phyloP scores from a whole-genome alignment of 2,329 filamentous ascomycete species.

The Capronia epimyces region DNA sequence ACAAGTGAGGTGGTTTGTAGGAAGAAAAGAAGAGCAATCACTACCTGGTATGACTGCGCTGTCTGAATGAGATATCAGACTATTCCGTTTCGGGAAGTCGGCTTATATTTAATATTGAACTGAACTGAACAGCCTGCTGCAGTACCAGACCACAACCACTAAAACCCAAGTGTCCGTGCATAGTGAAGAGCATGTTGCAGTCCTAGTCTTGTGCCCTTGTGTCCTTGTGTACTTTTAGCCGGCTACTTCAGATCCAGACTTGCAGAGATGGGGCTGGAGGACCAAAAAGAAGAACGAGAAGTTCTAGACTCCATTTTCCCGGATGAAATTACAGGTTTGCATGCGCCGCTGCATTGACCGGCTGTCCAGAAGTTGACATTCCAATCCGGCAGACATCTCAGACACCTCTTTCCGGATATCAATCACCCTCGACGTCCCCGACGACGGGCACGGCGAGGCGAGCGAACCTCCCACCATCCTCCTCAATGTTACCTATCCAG shows the following conservation, averaged over 20 bases:
- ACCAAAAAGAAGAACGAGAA: slow-evolving; percentile 92
- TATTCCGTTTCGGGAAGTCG: too few relatives aligned
- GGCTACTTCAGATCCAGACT: neutral
- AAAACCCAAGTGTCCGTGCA: too few relatives aligned
- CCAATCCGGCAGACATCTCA: slow-evolving; percentile 66
- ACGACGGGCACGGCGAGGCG: slow-evolving; percentile 56
- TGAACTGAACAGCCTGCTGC: too few relatives aligned
- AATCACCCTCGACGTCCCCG: slow-evolving; percentile 72
- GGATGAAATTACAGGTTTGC: slow-evolving; percentile 83
- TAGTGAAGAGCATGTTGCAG: too few relatives aligned
- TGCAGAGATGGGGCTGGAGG: slow-evolving; percentile 57
- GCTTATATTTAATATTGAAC: too few relatives aligned
- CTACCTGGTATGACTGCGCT: too few relatives aligned
- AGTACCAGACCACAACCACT: too few relatives aligned
- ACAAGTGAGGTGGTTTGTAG: too few relatives aligned
- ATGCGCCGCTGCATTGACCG: neutral
- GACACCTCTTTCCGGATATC: slow-evolving; percentile 83
- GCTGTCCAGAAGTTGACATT: neutral
- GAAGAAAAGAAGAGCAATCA: too few relatives aligned
- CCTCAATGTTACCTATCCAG: slow-evolving; percentile 83
- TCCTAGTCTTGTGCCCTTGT: too few relatives aligned
- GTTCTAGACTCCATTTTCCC: slow-evolving; percentile 98
- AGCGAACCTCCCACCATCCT: slow-evolving; percentile 64
- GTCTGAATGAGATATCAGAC: too few relatives aligned
- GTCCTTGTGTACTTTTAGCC: neutral